Evolutionary conservation across 2,329 filamentous ascomycete species (phyloP), one percentile per base, ranked within the genome.

Genomic region (Cladosporium colombiae): DNA sequence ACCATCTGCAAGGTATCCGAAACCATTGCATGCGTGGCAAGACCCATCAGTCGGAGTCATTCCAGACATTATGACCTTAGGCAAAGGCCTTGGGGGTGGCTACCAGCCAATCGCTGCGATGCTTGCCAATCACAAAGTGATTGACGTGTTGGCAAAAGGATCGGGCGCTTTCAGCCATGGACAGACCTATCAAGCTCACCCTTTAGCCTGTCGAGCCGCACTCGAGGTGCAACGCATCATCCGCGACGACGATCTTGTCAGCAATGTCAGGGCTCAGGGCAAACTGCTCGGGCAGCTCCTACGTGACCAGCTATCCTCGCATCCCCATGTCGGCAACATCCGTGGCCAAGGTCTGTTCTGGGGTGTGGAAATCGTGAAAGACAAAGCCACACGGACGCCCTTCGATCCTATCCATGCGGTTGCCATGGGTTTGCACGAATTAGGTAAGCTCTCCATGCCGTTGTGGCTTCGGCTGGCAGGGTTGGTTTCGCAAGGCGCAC

Each of bases 31-130:
- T 76, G 85, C 86, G 1, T 91, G 86, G 84, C 81, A 89, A 69
- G 81, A 86, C 57, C 74, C 75, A 11, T 67, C 73, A 7, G 83
- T 88, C 31, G 82, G 78, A 0, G 79, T 85, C 5, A 80, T 82
- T 1, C 89, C 89, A 0, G 89, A 91, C 71, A 82, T 92, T 5
- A 84, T 89, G 74, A 86, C 87, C 0, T 78, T 90, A 11, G 89
- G 87, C 0, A 91, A 92, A 74, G 87, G 86, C 0, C 79, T 91
- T 0, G 87, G 85, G 0, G 88, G 84, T 21, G 89, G 89, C 0
- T 90, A 87, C 67, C 81, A 82, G 49, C 83, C 88, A 0, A 81
- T 90, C 10, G 86, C 88, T 0, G 88, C 82, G 0, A 79, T 90
- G 25, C 78, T 91, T 1, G 80, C 87, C 1, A 82, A 82, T 23